phyloP scores from a whole-genome alignment of 768 basidiomycete genomes.

The Calocybe indica region DNA sequence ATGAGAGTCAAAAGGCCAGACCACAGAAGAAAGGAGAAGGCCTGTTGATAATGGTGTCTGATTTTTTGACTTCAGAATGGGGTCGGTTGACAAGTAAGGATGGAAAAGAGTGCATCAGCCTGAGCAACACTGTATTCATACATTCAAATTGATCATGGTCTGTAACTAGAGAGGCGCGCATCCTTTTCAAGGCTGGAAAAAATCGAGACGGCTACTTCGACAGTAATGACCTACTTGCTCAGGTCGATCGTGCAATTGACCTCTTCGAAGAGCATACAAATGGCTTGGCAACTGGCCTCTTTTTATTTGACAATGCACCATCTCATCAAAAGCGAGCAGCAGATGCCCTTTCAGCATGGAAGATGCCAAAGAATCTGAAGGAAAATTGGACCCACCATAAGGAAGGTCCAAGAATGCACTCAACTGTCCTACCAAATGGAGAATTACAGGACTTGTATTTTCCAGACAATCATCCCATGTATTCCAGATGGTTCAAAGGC shows the following conservation, averaged over 20 bases:
- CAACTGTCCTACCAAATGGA: neutral
- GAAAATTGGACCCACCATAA: too few species aligned
- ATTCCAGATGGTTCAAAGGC: slow-evolving; percentile 20
- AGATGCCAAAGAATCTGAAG: neutral
- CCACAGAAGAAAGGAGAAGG: slow-evolving; percentile 24
- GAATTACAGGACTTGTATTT: slow-evolving; percentile 16
- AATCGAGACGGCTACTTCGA: slow-evolving; percentile 18
- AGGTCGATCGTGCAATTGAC: slow-evolving; percentile 15
- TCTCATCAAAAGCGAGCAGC: slow-evolving; percentile 5
- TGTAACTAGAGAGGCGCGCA: slow-evolving; percentile 9
- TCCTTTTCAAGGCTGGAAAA: slow-evolving; percentile 18
- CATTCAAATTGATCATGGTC: neutral
- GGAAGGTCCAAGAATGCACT: neutral
- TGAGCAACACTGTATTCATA: neutral
- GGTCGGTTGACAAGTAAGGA: slow-evolving; percentile 10
- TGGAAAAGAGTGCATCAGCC: slow-evolving; percentile 1
- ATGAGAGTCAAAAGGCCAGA: slow-evolving; percentile 5
- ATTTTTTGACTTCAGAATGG: slow-evolving; percentile 21
- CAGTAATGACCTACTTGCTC: slow-evolving; percentile 15
- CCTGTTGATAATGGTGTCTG: slow-evolving; percentile 22
- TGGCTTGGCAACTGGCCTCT: slow-evolving; percentile 11
- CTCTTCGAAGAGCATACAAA: slow-evolving; percentile 13
- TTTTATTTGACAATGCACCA: slow-evolving; percentile 13
- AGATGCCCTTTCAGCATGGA: neutral
- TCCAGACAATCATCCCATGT: slow-evolving; percentile 8